Evolutionary conservation across 306 rosid genomes (phyloP).

Genomic region (Citrullus amarus): DNA sequence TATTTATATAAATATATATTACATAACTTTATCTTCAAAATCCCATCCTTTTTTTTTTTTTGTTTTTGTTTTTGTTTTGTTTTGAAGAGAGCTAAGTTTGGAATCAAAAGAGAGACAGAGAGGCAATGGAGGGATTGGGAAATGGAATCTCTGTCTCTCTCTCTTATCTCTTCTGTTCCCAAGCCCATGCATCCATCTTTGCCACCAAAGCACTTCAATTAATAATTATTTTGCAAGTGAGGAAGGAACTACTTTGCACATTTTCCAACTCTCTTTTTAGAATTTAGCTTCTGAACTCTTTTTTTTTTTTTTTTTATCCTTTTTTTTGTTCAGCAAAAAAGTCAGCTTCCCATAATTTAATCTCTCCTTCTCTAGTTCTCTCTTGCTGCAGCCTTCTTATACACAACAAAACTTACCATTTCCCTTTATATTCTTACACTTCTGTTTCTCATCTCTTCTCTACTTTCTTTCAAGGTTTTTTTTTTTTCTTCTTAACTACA

Average conservation of each 20-base stretch:
- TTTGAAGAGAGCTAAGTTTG: background rate
- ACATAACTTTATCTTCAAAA: background rate
- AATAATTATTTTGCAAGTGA: slow-evolving; percentile 12
- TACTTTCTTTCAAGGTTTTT: too few species aligned
- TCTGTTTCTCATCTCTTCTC: background rate
- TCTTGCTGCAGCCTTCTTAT: slow-evolving; percentile 3
- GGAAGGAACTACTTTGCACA: slow-evolving; percentile 23
- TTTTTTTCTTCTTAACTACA: too few species aligned
- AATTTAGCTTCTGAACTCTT: slow-evolving; percentile 33
- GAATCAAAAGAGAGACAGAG: background rate
- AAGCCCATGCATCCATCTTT: slow-evolving; percentile 53
- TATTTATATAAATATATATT: too few species aligned
- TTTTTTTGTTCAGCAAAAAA: background rate
- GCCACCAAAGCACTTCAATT: slow-evolving; percentile 26
- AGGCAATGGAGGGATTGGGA: slow-evolving; percentile 27
- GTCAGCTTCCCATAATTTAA: background rate
- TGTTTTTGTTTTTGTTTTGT: background rate
- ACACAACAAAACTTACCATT: background rate
- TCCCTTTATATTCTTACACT: background rate
- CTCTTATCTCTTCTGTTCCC: slow-evolving; percentile 58
- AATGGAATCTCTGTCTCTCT: slow-evolving; percentile 30
- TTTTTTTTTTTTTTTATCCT: background rate
- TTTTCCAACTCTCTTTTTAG: slow-evolving; percentile 32
- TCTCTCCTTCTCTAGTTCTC: background rate
- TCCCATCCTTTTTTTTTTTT: background rate